These are phyloP conservation scores for Venturia carpophila DNA, from an alignment of 2,329 filamentous ascomycete species.

Conservation along the genomic window DNA sequence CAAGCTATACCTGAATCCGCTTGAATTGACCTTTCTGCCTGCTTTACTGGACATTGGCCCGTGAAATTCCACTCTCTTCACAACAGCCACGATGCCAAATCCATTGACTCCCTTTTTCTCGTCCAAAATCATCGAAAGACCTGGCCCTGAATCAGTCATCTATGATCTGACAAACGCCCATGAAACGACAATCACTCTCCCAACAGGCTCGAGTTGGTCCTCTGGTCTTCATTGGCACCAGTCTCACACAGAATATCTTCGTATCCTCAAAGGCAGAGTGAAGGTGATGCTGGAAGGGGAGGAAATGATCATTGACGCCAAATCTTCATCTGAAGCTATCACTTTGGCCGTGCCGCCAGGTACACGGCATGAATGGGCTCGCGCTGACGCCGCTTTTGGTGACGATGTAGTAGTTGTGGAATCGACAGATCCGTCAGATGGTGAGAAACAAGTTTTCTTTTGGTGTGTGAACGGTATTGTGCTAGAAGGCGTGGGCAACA, in stretches of 20 bases:
- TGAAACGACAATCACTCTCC: constrained; percentile 39
- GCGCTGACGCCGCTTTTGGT: constrained; percentile 26
- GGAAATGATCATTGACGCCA: constrained; percentile 24
- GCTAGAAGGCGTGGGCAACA: constrained; percentile 23
- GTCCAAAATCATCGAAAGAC: constrained; percentile 20
- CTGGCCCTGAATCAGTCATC: constrained; percentile 23
- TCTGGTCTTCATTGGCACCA: constrained; percentile 46
- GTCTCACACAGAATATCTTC: constrained; percentile 40
- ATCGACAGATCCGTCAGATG: constrained; percentile 40
- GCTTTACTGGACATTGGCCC: not conserved
- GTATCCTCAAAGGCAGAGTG: constrained; percentile 35
- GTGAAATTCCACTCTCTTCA: not conserved
- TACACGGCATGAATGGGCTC: constrained; percentile 42
- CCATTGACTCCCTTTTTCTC: not conserved
- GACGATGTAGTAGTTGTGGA: constrained; percentile 39
- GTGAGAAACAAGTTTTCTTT: constrained; percentile 43
- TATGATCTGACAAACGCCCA: constrained; percentile 33
- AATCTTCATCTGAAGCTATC: not conserved
- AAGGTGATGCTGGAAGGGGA: constrained; percentile 21
- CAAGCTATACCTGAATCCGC: not conserved
- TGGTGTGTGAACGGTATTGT: constrained; percentile 42
- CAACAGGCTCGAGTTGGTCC: constrained; percentile 39
- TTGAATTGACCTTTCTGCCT: not conserved
- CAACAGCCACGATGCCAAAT: not conserved
- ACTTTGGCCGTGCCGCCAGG: constrained; percentile 31